phyloP scores from a whole-genome alignment of 2,329 filamentous ascomycete species.

The Periglandula ipomoeae region DNA sequence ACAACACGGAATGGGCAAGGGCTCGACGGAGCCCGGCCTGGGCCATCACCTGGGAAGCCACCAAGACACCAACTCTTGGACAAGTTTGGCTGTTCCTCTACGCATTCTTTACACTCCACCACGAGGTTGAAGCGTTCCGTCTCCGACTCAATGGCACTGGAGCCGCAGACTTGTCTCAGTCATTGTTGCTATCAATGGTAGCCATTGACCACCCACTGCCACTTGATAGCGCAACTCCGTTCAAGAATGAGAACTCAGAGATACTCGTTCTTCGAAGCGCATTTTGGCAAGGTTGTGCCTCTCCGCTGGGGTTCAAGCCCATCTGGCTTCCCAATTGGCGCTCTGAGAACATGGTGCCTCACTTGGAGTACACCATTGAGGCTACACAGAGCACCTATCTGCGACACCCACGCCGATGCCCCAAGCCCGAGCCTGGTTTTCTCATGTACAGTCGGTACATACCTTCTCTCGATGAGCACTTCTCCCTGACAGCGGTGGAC shows the following conservation, averaged over 20 bases:
- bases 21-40: constrained; percentile 3
- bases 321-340: constrained; percentile 44
- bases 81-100: constrained; percentile 5
- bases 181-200: constrained; percentile 19
- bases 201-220: constrained; percentile 34
- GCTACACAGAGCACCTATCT: constrained; percentile 22
- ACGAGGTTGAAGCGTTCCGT: not conserved
- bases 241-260: constrained; percentile 19
- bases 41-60: not conserved
- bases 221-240: constrained; percentile 21
- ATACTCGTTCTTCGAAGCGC: constrained; percentile 36
- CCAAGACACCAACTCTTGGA: not conserved
- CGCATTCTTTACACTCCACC: constrained; percentile 2
- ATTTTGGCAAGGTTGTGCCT: constrained; percentile 60
- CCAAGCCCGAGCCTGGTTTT: constrained; percentile 58
- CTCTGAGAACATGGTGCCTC: constrained; percentile 22
- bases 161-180: not conserved
- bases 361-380: constrained; percentile 26
- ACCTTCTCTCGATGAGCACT: constrained; percentile 61
- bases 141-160: not conserved
- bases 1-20: constrained; percentile 4
- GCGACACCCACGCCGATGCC: constrained; percentile 57
- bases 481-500: constrained; percentile 62
- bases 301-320: constrained; percentile 52
- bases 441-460: constrained; percentile 69